Conservation (phyloP, 75 land plant genomes). For the Sequoiadendron giganteum region DNA sequence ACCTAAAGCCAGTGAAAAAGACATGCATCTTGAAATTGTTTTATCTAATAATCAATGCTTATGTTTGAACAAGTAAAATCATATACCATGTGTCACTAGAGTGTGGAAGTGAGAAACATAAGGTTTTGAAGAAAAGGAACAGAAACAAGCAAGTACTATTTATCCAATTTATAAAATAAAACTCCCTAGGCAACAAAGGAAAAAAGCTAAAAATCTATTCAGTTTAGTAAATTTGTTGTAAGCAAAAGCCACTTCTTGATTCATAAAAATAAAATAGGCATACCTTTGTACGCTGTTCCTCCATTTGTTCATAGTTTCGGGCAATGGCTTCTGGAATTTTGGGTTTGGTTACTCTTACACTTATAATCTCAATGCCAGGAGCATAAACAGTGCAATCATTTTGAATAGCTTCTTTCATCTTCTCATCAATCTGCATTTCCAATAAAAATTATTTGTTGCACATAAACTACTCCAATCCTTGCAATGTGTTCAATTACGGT, state of each 20-base stretch:
- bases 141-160: neutral
- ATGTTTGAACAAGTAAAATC: neutral
- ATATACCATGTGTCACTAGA: neutral
- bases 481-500: neutral
- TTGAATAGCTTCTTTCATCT: conserved; percentile 96
- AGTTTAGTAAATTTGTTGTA: neutral
- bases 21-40: neutral
- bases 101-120: neutral
- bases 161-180: neutral
- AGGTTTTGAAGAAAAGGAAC: neutral
- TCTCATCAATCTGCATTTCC: conserved; percentile 84
- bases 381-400: conserved; percentile 95
- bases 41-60: neutral
- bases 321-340: conserved; percentile 81
- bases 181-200: neutral
- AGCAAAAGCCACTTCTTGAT: neutral
- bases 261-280: neutral
- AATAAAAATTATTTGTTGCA: neutral
- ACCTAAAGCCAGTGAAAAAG: neutral
- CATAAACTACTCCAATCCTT: neutral
- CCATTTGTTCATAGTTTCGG: conserved; percentile 93
- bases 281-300: conserved; percentile 98
- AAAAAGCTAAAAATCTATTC: neutral
- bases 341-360: conserved; percentile 97
- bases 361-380: conserved; percentile 93